A percentile compares a stretch with the other conserved stretches of the same genome.
phyloP scores from a whole-genome alignment of 1,139 yeast species.

The Pichia kudriavzevii region DNA sequence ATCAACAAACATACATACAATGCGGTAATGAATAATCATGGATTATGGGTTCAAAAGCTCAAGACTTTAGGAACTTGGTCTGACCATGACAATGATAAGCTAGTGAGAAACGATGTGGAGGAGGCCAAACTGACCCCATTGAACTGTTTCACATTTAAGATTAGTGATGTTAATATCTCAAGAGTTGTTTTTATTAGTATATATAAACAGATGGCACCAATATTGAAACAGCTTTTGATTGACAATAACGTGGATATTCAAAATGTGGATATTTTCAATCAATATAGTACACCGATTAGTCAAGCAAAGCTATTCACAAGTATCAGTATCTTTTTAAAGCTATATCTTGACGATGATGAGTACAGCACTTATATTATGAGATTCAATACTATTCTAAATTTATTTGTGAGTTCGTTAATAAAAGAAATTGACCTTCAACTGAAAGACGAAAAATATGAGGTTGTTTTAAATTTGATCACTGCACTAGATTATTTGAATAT shows the following conservation, averaged over 20 bases:
- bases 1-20: conserved; percentile 32
- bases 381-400: conserved; percentile 52
- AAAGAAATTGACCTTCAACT: conserved; percentile 62
- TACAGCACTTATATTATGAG: conserved; percentile 32
- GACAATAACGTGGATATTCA: conserved; percentile 39
- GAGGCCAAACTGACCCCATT: conserved; percentile 20
- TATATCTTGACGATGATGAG: conserved; percentile 30
- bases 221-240: conserved; percentile 41
- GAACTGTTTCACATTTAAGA: conserved; percentile 22
- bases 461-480: conserved; percentile 24
- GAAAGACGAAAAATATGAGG: conserved; percentile 40
- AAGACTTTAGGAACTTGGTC: conserved; percentile 45
- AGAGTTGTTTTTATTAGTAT: conserved; percentile 37
- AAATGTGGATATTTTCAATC: conserved; percentile 40
- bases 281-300: conserved; percentile 40
- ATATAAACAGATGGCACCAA: conserved; percentile 36
- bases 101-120: conserved; percentile 19
- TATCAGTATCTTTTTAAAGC: conserved; percentile 29
- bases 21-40: conserved; percentile 26
- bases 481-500: conserved; percentile 31
- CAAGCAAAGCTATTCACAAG: conserved; percentile 36
- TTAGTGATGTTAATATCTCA: conserved; percentile 38
- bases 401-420: conserved; percentile 66
- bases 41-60: conserved; percentile 48
- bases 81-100: conserved; percentile 5